phyloP scores from a whole-genome alignment of 352 stramenopile species.

The Globisporangium cylindrosporum region DNA sequence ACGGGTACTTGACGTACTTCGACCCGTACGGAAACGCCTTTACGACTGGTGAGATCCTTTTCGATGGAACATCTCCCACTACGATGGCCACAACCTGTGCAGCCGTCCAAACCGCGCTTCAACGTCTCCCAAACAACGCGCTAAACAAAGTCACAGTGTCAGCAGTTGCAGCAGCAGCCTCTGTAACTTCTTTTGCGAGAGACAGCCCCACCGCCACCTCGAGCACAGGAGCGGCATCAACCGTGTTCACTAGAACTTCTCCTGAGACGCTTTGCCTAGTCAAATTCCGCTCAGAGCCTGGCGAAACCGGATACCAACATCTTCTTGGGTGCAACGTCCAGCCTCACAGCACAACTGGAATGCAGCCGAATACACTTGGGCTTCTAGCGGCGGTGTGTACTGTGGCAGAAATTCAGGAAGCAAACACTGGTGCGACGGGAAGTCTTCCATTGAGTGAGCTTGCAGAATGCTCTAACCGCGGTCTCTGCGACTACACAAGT shows the following conservation, averaged over 20 bases:
- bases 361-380: conserved; percentile 33
- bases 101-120: conserved; percentile 29
- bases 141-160: conserved; percentile 47
- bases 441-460: background rate
- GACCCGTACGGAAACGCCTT: conserved; percentile 74
- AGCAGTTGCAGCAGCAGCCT: background rate
- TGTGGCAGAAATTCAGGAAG: conserved; percentile 33
- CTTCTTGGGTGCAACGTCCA: conserved; percentile 46
- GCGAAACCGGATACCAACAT: conserved; percentile 56
- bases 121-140: conserved; percentile 60
- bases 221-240: too few relatives aligned
- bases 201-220: conserved; percentile 12
- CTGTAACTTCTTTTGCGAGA: conserved; percentile 24
- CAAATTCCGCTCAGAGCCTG: conserved; percentile 38
- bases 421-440: background rate
- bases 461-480: conserved; percentile 53
- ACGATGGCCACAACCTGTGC: too few relatives aligned
- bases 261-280: too few relatives aligned
- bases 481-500: conserved; percentile 46
- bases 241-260: too few relatives aligned
- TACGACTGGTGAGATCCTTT: conserved; percentile 42
- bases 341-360: conserved; percentile 24
- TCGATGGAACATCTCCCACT: conserved; percentile 23
- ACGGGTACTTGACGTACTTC: conserved; percentile 55
- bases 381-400: conserved; percentile 20